phyloP scores from a whole-genome alignment of 768 basidiomycete species.

The Phylloporus arenicola region DNA sequence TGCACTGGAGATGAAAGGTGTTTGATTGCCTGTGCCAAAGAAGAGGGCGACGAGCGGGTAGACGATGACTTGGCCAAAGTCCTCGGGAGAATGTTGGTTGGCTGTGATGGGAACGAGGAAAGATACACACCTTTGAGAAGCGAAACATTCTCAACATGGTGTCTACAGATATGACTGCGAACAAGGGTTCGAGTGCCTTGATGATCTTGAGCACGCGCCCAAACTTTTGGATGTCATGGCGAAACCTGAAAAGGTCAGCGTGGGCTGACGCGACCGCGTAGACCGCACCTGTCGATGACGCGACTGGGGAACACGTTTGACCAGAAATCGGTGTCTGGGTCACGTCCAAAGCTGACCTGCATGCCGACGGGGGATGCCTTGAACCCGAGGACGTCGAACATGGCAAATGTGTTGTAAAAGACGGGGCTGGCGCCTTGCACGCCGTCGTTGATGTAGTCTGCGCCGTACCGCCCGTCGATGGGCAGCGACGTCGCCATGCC shows the following conservation, averaged over 20 bases:
- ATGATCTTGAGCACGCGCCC: background rate
- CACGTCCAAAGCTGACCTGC: background rate
- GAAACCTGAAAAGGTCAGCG: background rate
- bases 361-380: background rate
- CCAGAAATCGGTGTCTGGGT: background rate
- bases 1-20: background rate
- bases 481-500: background rate
- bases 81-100: background rate
- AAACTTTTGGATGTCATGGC: background rate
- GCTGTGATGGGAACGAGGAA: background rate
- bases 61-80: background rate
- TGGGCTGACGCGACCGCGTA: background rate
- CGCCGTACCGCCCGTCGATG: background rate
- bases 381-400: background rate
- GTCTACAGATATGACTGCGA: background rate
- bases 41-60: conserved; percentile 2
- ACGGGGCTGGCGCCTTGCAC: background rate
- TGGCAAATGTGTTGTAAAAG: background rate
- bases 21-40: background rate
- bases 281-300: background rate
- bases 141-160: background rate
- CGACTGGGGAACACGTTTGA: background rate
- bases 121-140: background rate
- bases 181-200: background rate
- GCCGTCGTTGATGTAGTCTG: background rate